Percentiles rank a stretch among this genome's conserved stretches.
Conservation (phyloP, 108 stramenopile genomes). For the Fistulifera pelliculosa region DNA sequence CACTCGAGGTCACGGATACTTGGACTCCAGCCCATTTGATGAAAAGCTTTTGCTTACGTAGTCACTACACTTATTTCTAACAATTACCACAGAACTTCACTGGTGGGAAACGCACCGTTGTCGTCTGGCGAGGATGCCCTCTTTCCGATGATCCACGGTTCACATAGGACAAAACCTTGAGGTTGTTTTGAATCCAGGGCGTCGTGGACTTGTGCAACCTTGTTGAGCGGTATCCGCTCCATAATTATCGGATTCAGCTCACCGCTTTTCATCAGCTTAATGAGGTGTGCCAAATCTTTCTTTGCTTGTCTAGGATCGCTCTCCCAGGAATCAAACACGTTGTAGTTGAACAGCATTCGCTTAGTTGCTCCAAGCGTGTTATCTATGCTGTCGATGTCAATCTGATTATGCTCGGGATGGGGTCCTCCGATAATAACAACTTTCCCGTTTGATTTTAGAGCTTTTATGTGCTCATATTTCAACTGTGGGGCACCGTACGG, state of each 20-base stretch:
- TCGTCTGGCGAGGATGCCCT: too few species aligned
- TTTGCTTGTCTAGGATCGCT: slow-evolving; percentile 34
- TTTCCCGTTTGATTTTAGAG: slow-evolving; percentile 25
- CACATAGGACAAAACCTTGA: slow-evolving; percentile 35
- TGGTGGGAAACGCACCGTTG: too few species aligned
- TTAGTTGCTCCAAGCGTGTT: slow-evolving; percentile 9
- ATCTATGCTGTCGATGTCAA: slow-evolving; percentile 1
- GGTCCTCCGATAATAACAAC: slow-evolving; percentile 24
- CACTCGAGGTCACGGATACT: too few species aligned
- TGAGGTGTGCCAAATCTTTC: slow-evolving; percentile 53
- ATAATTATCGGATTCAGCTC: slow-evolving; percentile 40
- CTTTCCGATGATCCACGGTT: slow-evolving; percentile 25
- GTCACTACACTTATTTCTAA: too few species aligned
- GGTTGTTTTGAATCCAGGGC: slow-evolving; percentile 25
- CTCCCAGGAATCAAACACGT: slow-evolving; percentile 49
- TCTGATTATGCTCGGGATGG: slow-evolving; percentile 2
- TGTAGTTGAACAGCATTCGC: slow-evolving; percentile 14
- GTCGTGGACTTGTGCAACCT: slow-evolving; percentile 55
- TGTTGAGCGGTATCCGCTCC: slow-evolving; percentile 42
- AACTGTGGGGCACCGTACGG: slow-evolving; percentile 6
- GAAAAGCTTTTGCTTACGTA: too few species aligned
- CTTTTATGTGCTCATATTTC: slow-evolving; percentile 26
- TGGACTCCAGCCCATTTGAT: too few species aligned
- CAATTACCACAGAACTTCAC: too few species aligned
- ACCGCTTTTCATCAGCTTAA: slow-evolving; percentile 38